Conservation (phyloP, 202 grass and related monocot genomes). For the Dendrocalamus latiflorus region DNA sequence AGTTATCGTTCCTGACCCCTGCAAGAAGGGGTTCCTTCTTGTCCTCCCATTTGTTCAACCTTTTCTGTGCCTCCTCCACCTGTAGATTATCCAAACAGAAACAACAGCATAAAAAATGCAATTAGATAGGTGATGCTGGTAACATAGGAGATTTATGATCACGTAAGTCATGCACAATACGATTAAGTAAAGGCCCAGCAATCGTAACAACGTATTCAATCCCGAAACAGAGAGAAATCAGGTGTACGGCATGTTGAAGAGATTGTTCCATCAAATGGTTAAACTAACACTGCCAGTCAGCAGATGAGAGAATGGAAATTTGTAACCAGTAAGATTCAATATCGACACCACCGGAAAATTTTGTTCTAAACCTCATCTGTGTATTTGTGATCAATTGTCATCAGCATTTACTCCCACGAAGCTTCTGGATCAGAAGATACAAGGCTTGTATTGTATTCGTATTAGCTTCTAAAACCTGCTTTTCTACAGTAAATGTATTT, state of each 20-base stretch:
- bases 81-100: conserved; percentile 7
- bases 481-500: too few relatives aligned
- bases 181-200: not conserved
- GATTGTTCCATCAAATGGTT: not conserved
- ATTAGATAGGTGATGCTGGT: not conserved
- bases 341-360: not conserved
- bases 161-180: not conserved
- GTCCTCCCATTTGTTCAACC: conserved; percentile 70
- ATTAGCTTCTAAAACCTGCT: too few relatives aligned
- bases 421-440: not conserved
- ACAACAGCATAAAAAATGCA: not conserved
- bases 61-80: conserved; percentile 62
- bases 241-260: not conserved
- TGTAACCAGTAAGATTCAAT: not conserved
- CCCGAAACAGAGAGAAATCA: not conserved
- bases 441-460: not conserved
- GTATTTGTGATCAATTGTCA: not conserved
- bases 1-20: not conserved
- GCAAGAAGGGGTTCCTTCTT: conserved; percentile 65
- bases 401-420: not conserved
- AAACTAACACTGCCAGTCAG: not conserved
- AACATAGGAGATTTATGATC: not conserved
- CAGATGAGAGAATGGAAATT: not conserved
- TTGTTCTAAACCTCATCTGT: not conserved
- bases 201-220: not conserved